phyloP scores from a whole-genome alignment of 2,329 filamentous ascomycete species.

The Penicillium italicum region DNA sequence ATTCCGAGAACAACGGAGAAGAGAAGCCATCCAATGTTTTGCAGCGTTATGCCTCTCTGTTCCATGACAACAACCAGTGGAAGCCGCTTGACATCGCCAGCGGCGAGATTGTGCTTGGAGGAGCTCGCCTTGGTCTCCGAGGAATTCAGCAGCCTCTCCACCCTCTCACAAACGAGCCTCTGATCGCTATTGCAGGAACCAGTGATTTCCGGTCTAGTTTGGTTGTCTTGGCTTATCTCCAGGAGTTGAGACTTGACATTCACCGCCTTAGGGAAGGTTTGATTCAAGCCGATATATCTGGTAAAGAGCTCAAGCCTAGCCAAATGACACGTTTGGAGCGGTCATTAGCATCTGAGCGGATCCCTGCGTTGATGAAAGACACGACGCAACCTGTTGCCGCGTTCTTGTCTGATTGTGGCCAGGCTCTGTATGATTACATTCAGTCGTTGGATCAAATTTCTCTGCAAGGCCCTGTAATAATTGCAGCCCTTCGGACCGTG shows the following conservation, averaged over 20 bases:
- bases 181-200: conserved; percentile 27
- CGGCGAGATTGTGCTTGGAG: conserved; percentile 23
- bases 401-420: conserved; percentile 39
- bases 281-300: conserved; percentile 31
- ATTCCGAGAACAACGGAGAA: conserved; percentile 4
- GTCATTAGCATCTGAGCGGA: conserved; percentile 41
- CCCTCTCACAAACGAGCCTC: conserved; percentile 41
- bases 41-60: conserved; percentile 31
- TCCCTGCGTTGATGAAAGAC: conserved; percentile 42
- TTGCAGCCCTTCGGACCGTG: conserved; percentile 31
- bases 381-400: conserved; percentile 39
- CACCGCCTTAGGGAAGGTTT: conserved; percentile 36
- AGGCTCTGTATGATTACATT: conserved; percentile 35
- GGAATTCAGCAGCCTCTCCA: conserved; percentile 35
- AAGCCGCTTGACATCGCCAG: conserved; percentile 25
- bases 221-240: conserved; percentile 32
- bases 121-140: conserved; percentile 26
- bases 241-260: conserved; percentile 38
- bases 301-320: conserved; percentile 38
- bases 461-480: conserved; percentile 24
- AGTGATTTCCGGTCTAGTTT: conserved; percentile 23
- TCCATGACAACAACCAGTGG: conserved; percentile 32
- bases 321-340: conserved; percentile 43
- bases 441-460: conserved; percentile 28
- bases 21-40: conserved; percentile 21